Conservation (phyloP, 2,329 filamentous ascomycete genomes). For the Fusarium fracticaudum region DNA sequence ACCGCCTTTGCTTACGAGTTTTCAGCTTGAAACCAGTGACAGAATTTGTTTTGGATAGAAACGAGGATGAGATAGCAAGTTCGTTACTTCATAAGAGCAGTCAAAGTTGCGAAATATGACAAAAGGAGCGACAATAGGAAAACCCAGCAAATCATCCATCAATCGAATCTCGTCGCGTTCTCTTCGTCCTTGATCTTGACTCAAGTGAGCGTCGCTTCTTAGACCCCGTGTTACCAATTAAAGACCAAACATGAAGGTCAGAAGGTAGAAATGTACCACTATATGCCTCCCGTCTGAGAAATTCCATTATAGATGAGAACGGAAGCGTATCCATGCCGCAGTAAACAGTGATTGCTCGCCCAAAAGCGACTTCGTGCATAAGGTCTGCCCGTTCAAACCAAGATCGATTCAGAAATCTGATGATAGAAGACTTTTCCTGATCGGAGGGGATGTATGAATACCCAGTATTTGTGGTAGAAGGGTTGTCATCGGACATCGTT, state of each 20-base stretch:
- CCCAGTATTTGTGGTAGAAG: fast-evolving
- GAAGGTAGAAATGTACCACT: neutral
- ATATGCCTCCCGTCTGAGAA: neutral
- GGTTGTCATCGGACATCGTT: neutral
- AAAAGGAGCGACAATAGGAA: fast-evolving
- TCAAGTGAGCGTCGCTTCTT: neutral
- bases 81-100: fast-evolving
- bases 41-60: neutral
- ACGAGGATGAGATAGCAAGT: neutral
- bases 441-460: neutral
- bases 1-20: neutral
- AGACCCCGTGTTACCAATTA: neutral
- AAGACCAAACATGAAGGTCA: neutral
- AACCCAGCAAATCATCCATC: neutral
- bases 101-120: fast-evolving
- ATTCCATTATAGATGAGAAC: neutral
- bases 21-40: neutral
- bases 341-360: neutral
- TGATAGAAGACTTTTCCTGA: fast-evolving
- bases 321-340: neutral
- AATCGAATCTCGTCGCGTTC: neutral
- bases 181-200: neutral
- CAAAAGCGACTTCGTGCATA: neutral
- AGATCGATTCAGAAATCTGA: neutral
- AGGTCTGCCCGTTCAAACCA: neutral